Evolutionary conservation across 1,284 basidiomycete genomes (phyloP), one percentile per base, ranked within the genome.

Genomic region (Fomitiporia mediterranea): DNA sequence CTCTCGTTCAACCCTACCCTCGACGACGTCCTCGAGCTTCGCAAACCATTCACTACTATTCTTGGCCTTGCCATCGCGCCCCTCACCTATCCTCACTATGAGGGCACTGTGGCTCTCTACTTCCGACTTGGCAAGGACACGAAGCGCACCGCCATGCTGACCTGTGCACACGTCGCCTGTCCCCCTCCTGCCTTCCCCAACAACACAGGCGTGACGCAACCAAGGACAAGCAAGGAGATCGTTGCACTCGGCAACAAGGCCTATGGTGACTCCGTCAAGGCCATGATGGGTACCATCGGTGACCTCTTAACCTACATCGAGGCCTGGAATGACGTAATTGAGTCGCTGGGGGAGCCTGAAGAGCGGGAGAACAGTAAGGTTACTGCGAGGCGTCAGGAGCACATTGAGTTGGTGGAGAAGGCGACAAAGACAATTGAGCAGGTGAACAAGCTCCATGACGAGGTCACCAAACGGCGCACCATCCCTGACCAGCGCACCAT

Each of bases 71-170:
- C 68, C 40, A 58, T 74, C 43, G 58, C 69, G 15, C 62, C 67
- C 5, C 48, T 38, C 32, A 65, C 66, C 63, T 53, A 27, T 7
- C 62, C 51, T 0, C 67, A 70, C 61, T 46, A 61, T 40, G 65
- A 72, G 61, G 74, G 72, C 17, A 72, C 62, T 23, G 44, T 72
- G 47, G 54, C 66, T 0, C 57, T 75, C n/a, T 75, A 57, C 46
- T 72, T 77, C 64, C 71, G 70, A 56, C 69, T 73, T 59, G 69
- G 64, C 58, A 66, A 64, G 44, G 65, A 65, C 65, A 74, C 68
- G 62, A 46, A 57, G 60, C 72, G 65, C 64, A 68, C 76, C 46
- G 67, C 65, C 28, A 71, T 64, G 1, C 60, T 77, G 17, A 75
- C 61, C 58, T 71, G 67, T 61, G 67, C 63, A 46, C 75, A 77